These are phyloP conservation scores for Fusarium circinatum DNA, from an alignment of 2,329 filamentous ascomycete species.

Conservation along the genomic window DNA sequence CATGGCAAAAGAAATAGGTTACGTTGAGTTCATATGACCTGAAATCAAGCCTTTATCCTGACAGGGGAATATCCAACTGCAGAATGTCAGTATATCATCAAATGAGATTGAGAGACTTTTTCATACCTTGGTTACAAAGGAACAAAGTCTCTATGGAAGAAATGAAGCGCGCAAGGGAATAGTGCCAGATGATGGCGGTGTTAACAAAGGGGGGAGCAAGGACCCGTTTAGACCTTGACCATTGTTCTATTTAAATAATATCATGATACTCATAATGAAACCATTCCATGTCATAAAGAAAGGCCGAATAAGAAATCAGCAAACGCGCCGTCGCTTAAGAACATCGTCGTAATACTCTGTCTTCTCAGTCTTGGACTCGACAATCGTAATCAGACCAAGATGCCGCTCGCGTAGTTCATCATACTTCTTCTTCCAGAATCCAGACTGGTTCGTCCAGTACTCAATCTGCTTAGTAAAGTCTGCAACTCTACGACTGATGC, in stretches of 20 bases:
- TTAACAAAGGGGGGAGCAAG: constrained; percentile 4
- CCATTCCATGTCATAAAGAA: background rate
- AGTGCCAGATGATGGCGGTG: background rate
- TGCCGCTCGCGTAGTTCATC: constrained; percentile 43
- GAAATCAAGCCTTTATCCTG: background rate
- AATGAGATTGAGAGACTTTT: background rate
- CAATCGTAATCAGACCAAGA: constrained; percentile 43
- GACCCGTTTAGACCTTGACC: background rate
- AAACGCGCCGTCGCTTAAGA: constrained; percentile 45
- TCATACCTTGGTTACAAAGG: constrained; percentile 8
- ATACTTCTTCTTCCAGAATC: constrained; percentile 47
- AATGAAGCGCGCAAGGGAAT: constrained; percentile 3
- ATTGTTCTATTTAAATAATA: constrained; percentile 2
- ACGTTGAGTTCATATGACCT: background rate
- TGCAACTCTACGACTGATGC: constrained; percentile 46
- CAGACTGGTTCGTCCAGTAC: constrained; percentile 49
- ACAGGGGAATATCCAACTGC: constrained; percentile 21
- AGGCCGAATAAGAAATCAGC: constrained; percentile 23
- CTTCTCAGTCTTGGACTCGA: constrained; percentile 48
- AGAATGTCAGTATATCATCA: background rate
- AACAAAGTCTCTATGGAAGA: background rate
- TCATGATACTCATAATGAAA: background rate
- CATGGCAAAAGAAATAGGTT: background rate
- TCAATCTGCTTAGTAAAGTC: constrained; percentile 49
- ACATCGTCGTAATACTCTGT: constrained; percentile 50